phyloP scores from a whole-genome alignment of 352 stramenopile species.

The Labyrinthula sp. region DNA sequence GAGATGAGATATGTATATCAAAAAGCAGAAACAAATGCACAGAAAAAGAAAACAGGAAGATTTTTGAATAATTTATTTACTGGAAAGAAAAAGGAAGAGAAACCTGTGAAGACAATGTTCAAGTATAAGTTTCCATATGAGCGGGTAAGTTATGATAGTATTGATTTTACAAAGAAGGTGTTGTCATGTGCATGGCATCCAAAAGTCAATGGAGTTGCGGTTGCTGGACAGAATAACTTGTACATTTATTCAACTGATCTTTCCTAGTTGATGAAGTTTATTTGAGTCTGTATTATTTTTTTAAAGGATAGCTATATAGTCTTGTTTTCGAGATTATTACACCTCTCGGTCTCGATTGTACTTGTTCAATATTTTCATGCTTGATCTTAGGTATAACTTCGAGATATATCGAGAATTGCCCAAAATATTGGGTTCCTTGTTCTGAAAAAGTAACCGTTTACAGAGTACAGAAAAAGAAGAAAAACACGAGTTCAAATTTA shows the following conservation, averaged over 20 bases:
- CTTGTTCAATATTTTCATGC: too few species aligned
- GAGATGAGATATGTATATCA: neutral
- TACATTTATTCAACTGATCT: slow-evolving; percentile 36
- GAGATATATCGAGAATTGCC: too few species aligned
- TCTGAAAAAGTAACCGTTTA: too few species aligned
- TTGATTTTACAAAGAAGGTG: slow-evolving; percentile 42
- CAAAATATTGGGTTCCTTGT: too few species aligned
- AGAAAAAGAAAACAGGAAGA: slow-evolving; percentile 6
- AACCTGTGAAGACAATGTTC: neutral
- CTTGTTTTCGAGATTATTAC: too few species aligned
- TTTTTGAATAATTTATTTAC: slow-evolving; percentile 7
- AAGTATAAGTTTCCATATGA: neutral
- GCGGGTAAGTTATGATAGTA: slow-evolving; percentile 5
- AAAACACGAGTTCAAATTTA: too few species aligned
- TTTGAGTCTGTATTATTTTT: too few species aligned
- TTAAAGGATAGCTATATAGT: too few species aligned
- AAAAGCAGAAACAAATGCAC: neutral
- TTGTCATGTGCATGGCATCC: slow-evolving; percentile 45
- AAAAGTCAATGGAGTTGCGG: slow-evolving; percentile 37
- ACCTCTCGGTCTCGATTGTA: too few species aligned
- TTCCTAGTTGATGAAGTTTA: slow-evolving; percentile 4
- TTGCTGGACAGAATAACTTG: slow-evolving; percentile 42
- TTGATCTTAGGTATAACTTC: too few species aligned
- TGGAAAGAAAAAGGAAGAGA: slow-evolving; percentile 22
- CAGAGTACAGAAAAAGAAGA: too few species aligned